Evolutionary conservation across 495 filamentous ascomycete species (phyloP).

Genomic region (Opeltia flavorubescens): DNA sequence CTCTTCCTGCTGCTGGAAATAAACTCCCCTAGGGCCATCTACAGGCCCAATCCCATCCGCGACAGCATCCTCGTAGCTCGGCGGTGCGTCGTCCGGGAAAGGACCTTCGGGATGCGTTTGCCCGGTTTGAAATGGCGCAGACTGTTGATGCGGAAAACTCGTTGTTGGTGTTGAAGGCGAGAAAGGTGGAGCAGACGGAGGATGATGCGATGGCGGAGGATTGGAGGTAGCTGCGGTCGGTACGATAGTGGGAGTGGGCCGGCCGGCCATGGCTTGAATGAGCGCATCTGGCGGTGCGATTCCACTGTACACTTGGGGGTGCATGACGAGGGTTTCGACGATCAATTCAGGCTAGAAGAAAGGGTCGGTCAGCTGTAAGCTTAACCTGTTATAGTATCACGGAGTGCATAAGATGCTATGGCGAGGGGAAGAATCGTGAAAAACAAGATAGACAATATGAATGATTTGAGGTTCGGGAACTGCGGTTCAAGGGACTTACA

Average conservation of each 20-base stretch:
- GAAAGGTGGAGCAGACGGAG: constrained; percentile 12
- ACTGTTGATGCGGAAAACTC: constrained; percentile 16
- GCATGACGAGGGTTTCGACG: constrained; percentile 62
- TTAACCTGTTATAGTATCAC: too few species aligned
- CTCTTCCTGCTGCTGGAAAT: constrained; percentile 28
- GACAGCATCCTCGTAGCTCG: constrained; percentile 86
- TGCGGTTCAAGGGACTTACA: constrained; percentile 24
- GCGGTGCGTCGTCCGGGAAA: constrained; percentile 48
- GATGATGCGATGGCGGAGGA: constrained; percentile 5
- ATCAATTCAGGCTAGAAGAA: constrained; percentile 49
- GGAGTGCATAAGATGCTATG: too few species aligned
- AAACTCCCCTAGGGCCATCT: constrained; percentile 48
- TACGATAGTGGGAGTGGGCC: constrained; percentile 23
- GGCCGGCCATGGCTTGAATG: constrained; percentile 45
- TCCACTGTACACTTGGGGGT: constrained; percentile 75
- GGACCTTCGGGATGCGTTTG: not conserved
- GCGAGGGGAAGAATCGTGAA: too few species aligned
- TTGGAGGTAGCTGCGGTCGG: constrained; percentile 18
- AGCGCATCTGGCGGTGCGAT: constrained; percentile 69
- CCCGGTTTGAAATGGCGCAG: constrained; percentile 10
- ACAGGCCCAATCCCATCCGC: constrained; percentile 57
- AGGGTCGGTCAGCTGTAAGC: constrained; percentile 1
- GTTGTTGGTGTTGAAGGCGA: constrained; percentile 8
- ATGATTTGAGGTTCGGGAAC: too few species aligned
- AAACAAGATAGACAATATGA: too few species aligned